Conservation (phyloP, 1,284 basidiomycete species). For the Pisolithus thermaeus region DNA sequence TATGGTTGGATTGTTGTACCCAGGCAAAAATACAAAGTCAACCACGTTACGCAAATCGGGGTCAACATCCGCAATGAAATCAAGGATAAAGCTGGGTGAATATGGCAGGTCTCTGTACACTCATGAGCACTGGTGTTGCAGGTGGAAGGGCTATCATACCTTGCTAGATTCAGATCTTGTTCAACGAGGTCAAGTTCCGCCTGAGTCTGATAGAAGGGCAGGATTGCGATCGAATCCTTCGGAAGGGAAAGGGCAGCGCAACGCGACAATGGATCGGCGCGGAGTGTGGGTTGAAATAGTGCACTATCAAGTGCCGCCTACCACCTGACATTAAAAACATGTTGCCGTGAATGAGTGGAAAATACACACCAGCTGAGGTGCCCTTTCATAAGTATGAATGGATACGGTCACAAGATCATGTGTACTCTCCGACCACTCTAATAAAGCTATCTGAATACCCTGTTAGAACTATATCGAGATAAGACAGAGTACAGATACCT, state of each 20-base stretch:
- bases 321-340: constrained; percentile 3
- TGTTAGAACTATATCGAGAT: constrained; percentile 9
- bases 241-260: constrained; percentile 87
- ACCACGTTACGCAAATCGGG: constrained; percentile 74
- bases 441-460: constrained; percentile 68
- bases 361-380: constrained; percentile 73
- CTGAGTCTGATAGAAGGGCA: constrained; percentile 89
- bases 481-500: constrained; percentile 46
- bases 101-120: constrained; percentile 74
- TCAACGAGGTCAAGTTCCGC: constrained; percentile 81
- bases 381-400: constrained; percentile 95
- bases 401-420: constrained; percentile 88
- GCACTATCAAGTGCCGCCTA: constrained; percentile 67
- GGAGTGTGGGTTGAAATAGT: constrained; percentile 63
- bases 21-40: constrained; percentile 88
- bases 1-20: constrained; percentile 92
- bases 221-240: constrained; percentile 82
- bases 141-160: constrained; percentile 33
- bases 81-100: constrained; percentile 83
- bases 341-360: background rate
- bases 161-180: constrained; percentile 56
- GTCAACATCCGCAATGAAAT: constrained; percentile 63
- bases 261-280: constrained; percentile 79
- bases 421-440: constrained; percentile 87
- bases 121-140: constrained; percentile 6